These are phyloP conservation scores for Protostelium mycophagum DNA, from an alignment of 78 protist species.

Conservation along the genomic window DNA sequence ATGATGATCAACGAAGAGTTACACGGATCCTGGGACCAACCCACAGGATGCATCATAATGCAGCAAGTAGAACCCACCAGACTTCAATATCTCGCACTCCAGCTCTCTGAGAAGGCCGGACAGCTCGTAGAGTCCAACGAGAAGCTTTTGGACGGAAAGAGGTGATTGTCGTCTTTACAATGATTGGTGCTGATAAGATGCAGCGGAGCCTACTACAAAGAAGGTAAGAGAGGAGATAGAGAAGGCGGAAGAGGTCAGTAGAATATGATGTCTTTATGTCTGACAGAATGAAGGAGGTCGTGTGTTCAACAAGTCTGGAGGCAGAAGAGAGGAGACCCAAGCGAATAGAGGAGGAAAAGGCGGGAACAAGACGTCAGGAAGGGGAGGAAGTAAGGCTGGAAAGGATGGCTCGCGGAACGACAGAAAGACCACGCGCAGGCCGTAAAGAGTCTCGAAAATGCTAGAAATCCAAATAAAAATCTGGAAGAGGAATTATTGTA, in stretches of 20 bases:
- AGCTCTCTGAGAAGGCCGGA: constrained; percentile 65
- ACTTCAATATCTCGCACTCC: constrained; percentile 73
- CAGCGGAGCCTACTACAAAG: neutral
- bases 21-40: constrained; percentile 76
- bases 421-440: too few relatives aligned
- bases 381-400: neutral
- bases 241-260: neutral
- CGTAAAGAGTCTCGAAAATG: too few relatives aligned
- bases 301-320: neutral
- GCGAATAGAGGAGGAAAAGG: neutral
- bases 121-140: constrained; percentile 63
- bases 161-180: too few relatives aligned
- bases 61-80: constrained; percentile 71
- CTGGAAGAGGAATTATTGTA: neutral
- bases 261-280: neutral
- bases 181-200: too few relatives aligned
- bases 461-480: too few relatives aligned
- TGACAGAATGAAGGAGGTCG: neutral
- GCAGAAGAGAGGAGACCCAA: neutral
- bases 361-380: neutral
- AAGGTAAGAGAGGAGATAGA: neutral
- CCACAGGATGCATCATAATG: constrained; percentile 65
- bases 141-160: constrained; percentile 11
- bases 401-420: too few relatives aligned
- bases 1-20: constrained; percentile 79